Evolutionary conservation across 805 yeast genomes (phyloP), one percentile per base, ranked within the genome.

Genomic region (Candida sphagnicola): DNA sequence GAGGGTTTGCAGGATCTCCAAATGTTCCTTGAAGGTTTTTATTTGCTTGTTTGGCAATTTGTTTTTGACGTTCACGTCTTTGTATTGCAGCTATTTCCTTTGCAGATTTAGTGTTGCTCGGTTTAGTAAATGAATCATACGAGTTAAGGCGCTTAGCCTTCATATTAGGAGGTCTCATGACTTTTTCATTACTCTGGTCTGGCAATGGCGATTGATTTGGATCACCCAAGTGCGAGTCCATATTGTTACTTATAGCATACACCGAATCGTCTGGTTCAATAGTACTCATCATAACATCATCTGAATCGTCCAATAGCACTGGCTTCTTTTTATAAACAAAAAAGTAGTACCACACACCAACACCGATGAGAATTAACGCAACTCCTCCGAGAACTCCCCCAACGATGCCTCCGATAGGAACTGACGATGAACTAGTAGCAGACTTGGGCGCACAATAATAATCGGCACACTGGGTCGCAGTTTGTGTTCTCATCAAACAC

Each of bases 61-160:
- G 25, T 39, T 29, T 29, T 42, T 47, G 46, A 35, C 45, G 43
- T 19, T 45, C 35, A 17, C 43, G 48, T 41, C 51, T 44, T 37
- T 44, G 51, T 5, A 47, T 43, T 1, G 42, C 47, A 28, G 34
- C 39, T 31, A 35, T 42, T 36, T 40, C 42, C 33, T 41, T 38
- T 30, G 39, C 32, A 37, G 38, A 24, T 24, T 30, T 29, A 17
- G 36, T 39, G 5, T 32, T 28, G 6, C 28, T 23, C 3, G 73
- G 72, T 43, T 69, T 52, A 25, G 72, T 69, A 50, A 69, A 69
- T 38, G 69, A 61, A 43, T 69, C 74, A 47, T 69, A 69, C 11
- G 72, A 60, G 16, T 67, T 60, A 13, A 68, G 43, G 36, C 72
- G 57, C 41, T 53, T 38, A 12, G 40, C 16, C 21, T 36, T 17